phyloP scores from a whole-genome alignment of 140 eudicot species.

The Senecio squalidus region DNA sequence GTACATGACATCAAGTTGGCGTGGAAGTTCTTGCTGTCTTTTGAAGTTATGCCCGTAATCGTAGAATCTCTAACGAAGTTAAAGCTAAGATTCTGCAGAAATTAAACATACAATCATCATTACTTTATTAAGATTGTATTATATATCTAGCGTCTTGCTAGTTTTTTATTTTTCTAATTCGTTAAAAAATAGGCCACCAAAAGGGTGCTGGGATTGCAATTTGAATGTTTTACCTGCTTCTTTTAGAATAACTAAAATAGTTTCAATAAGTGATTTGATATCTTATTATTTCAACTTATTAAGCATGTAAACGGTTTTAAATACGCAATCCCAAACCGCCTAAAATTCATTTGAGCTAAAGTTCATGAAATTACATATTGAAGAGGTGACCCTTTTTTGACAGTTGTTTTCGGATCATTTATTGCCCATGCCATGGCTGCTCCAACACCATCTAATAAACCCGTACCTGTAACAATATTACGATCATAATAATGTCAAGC shows the following conservation, averaged over 20 bases:
- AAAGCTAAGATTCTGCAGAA: conserved; percentile 33
- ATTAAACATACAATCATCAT: not conserved
- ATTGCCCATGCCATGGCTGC: conserved; percentile 30
- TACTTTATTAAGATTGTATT: too few relatives aligned
- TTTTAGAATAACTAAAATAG: too few relatives aligned
- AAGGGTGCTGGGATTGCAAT: too few relatives aligned
- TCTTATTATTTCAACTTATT: too few relatives aligned
- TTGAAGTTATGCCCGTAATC: conserved; percentile 33
- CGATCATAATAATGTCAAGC: not conserved
- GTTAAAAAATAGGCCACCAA: too few relatives aligned
- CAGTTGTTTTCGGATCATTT: conserved; percentile 19
- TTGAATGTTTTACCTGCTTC: too few relatives aligned
- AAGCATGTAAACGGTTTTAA: not conserved
- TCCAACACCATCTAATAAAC: conserved; percentile 56
- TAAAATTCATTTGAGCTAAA: not conserved
- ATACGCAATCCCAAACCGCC: not conserved
- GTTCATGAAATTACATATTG: conserved; percentile 10
- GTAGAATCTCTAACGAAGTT: conserved; percentile 29
- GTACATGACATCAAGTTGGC: conserved; percentile 29
- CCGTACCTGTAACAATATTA: conserved; percentile 28
- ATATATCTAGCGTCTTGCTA: too few relatives aligned
- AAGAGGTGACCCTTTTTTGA: conserved; percentile 18
- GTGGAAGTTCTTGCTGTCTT: conserved; percentile 54
- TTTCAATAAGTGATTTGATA: too few relatives aligned
- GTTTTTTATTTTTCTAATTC: too few relatives aligned